Percentiles rank a stretch among this genome's conserved stretches.
phyloP scores from a whole-genome alignment of 106 monocot species.

The Dioscorea zingiberensis region DNA sequence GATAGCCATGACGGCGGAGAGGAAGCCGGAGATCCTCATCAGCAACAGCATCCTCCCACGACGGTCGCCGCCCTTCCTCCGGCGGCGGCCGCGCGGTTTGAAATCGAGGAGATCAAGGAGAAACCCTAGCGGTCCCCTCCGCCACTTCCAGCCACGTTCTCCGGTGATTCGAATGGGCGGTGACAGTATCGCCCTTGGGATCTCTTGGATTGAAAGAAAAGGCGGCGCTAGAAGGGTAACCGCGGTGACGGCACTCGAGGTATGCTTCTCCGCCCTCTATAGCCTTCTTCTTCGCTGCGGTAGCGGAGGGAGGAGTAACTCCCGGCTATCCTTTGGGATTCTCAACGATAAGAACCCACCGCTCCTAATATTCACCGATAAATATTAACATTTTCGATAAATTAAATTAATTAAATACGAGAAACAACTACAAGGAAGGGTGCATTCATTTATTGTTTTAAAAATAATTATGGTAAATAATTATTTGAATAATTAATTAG shows the following conservation, averaged over 20 bases:
- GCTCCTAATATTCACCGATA: conserved; percentile 1
- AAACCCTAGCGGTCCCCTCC: neutral
- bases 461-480: too few relatives aligned
- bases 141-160: too few relatives aligned
- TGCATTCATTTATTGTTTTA: too few relatives aligned
- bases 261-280: conserved; percentile 2
- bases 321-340: neutral
- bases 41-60: conserved; percentile 60
- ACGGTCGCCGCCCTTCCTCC: conserved; percentile 4
- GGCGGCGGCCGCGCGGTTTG: conserved; percentile 13
- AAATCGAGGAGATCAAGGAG: conserved; percentile 12
- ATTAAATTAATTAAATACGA: too few relatives aligned
- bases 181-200: neutral
- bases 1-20: conserved; percentile 54
- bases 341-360: neutral
- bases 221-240: neutral
- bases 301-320: neutral
- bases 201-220: conserved; percentile 15
- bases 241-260: conserved; percentile 5
- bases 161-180: too few relatives aligned
- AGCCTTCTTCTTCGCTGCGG: neutral
- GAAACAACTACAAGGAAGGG: too few relatives aligned
- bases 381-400: too few relatives aligned
- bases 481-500: too few relatives aligned
- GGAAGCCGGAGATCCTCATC: conserved; percentile 62